phyloP scores from a whole-genome alignment of 73 alveolate genomes.

The Stentor roeselii region DNA sequence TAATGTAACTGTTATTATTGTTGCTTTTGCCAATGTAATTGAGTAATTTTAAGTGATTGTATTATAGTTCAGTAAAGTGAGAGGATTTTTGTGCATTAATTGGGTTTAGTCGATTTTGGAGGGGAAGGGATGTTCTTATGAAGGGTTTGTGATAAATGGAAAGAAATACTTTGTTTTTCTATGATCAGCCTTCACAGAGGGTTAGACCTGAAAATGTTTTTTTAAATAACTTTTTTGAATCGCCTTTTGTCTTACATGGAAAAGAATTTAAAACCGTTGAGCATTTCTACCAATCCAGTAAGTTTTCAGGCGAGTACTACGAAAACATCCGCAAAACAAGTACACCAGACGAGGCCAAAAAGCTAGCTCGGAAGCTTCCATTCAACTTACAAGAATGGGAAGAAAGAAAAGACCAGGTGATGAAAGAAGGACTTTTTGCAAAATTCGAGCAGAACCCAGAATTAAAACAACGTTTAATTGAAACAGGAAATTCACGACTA shows the following conservation, averaged over 20 bases:
- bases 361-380: not conserved
- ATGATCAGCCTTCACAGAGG: not conserved
- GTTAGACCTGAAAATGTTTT: not conserved
- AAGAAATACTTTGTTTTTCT: not conserved
- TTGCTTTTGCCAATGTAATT: not conserved
- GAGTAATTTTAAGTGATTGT: too few relatives aligned
- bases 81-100: too few relatives aligned
- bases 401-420: not conserved
- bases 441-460: conserved; percentile 10
- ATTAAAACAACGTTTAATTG: not conserved
- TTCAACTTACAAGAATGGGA: not conserved
- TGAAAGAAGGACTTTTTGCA: not conserved
- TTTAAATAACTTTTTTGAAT: not conserved
- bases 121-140: not conserved
- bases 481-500: not conserved
- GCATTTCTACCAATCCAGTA: not conserved
- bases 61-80: too few relatives aligned
- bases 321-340: not conserved
- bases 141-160: not conserved
- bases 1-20: conserved; percentile 1
- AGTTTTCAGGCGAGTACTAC: not conserved
- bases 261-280: not conserved
- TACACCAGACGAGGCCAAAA: not conserved
- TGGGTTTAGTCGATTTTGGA: too few relatives aligned
- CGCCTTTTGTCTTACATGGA: not conserved